Percentiles rank a stretch among this genome's conserved stretches.
These are phyloP conservation scores for Brassica rapa DNA, from an alignment of 345 rosid genomes.

Conservation along the genomic window DNA sequence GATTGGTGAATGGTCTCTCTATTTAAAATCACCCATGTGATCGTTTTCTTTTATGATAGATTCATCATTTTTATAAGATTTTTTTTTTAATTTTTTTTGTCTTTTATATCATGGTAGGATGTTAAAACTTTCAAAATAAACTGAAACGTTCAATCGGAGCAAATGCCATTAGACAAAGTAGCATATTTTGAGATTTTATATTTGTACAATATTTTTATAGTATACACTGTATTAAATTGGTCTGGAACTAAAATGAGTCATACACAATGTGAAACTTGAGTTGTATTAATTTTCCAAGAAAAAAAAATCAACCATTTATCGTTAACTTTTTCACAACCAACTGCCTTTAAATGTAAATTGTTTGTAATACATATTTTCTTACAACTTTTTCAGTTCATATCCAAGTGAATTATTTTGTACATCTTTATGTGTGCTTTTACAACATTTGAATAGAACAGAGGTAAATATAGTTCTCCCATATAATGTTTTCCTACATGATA, in stretches of 20 bases:
- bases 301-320: not conserved
- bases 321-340: not conserved
- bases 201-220: not conserved
- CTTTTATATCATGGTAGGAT: not conserved
- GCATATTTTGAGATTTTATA: slow-evolving; percentile 4
- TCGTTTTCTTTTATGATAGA: not conserved
- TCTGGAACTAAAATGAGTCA: not conserved
- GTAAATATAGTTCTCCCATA: not conserved
- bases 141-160: not conserved
- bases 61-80: not conserved
- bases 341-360: not conserved
- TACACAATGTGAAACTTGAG: not conserved
- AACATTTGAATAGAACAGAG: not conserved
- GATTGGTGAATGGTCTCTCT: slow-evolving; percentile 41
- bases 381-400: not conserved
- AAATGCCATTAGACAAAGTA: not conserved
- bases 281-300: not conserved
- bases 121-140: not conserved
- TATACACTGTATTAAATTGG: not conserved
- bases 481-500: too few relatives aligned
- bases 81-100: not conserved
- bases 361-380: not conserved
- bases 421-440: not conserved
- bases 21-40: slow-evolving; percentile 42
- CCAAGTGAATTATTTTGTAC: not conserved